Conservation (phyloP, 106 monocot genomes). For the Dendrobium catenatum region DNA sequence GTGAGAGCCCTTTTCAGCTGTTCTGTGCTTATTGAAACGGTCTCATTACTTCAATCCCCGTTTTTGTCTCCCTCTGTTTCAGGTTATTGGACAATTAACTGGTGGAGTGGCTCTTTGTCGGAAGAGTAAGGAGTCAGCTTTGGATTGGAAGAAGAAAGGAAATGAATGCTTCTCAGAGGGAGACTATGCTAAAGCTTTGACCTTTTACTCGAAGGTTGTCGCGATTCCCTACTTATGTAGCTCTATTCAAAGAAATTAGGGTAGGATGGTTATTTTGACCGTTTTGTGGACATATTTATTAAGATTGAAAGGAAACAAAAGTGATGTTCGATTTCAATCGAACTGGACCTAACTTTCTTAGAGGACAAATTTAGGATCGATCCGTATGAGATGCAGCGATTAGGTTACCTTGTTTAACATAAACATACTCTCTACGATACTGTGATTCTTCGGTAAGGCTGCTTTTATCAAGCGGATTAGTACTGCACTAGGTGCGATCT, state of each 20-base stretch:
- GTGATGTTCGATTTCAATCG: background rate
- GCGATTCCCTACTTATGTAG: background rate
- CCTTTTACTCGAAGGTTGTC: slow-evolving; percentile 41
- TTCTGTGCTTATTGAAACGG: background rate
- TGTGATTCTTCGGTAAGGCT: background rate
- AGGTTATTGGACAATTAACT: slow-evolving; percentile 67
- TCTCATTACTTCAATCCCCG: background rate
- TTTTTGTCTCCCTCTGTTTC: background rate
- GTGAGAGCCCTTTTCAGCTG: slow-evolving; percentile 23
- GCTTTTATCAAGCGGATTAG: background rate
- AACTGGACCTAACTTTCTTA: background rate
- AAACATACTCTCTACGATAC: background rate
- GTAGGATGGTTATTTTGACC: background rate
- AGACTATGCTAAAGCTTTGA: slow-evolving; percentile 49
- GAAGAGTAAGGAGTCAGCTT: slow-evolving; percentile 43
- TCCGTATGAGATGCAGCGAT: background rate
- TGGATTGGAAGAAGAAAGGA: slow-evolving; percentile 61
- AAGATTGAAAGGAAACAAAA: background rate
- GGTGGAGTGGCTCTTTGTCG: slow-evolving; percentile 63
- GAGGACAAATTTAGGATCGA: background rate
- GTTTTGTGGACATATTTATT: background rate
- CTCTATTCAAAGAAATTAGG: background rate
- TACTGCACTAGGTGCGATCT: background rate
- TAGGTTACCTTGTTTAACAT: background rate
- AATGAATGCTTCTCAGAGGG: slow-evolving; percentile 56